Percentiles rank a stretch among this genome's conserved stretches.
phyloP scores from a whole-genome alignment of 768 basidiomycete species.

The Pleurotus ostreatus region DNA sequence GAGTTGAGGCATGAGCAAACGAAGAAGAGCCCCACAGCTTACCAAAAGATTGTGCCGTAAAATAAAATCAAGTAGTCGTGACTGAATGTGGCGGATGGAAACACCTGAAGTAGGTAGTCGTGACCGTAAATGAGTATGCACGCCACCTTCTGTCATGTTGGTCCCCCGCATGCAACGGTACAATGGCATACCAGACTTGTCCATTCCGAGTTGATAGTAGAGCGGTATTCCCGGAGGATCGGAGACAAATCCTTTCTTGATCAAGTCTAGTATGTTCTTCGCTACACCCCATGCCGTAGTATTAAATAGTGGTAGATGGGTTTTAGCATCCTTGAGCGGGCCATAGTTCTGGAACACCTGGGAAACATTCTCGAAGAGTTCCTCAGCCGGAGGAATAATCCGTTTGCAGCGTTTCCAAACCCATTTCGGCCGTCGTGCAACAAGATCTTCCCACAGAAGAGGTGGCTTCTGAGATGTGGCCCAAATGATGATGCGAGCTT shows the following conservation, averaged over 20 bases:
- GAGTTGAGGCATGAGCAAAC: too few species aligned
- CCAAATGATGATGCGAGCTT: constrained; percentile 2
- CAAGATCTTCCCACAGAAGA: background rate
- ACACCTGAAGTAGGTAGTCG: too few species aligned
- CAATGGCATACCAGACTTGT: constrained; percentile 10
- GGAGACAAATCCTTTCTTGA: constrained; percentile 17
- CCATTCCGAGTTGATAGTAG: constrained; percentile 7
- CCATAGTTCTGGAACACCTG: constrained; percentile 27
- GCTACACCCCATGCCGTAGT: constrained; percentile 23
- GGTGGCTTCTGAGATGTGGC: background rate
- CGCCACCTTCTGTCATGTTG: too few species aligned
- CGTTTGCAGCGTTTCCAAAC: constrained; percentile 20
- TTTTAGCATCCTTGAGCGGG: constrained; percentile 26
- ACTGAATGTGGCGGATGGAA: too few species aligned
- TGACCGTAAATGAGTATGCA: too few species aligned
- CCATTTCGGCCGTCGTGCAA: constrained; percentile 9
- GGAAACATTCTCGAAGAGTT: constrained; percentile 20
- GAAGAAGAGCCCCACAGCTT: too few species aligned
- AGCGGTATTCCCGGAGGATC: constrained; percentile 16
- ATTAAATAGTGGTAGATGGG: constrained; percentile 26
- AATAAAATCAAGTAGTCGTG: too few species aligned
- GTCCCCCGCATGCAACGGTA: constrained; percentile 13
- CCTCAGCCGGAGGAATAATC: constrained; percentile 27
- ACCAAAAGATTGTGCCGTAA: too few species aligned
- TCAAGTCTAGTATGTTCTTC: constrained; percentile 23